Evolutionary conservation across 2,329 filamentous ascomycete species (phyloP).

Genomic region (Onygenales sp.): DNA sequence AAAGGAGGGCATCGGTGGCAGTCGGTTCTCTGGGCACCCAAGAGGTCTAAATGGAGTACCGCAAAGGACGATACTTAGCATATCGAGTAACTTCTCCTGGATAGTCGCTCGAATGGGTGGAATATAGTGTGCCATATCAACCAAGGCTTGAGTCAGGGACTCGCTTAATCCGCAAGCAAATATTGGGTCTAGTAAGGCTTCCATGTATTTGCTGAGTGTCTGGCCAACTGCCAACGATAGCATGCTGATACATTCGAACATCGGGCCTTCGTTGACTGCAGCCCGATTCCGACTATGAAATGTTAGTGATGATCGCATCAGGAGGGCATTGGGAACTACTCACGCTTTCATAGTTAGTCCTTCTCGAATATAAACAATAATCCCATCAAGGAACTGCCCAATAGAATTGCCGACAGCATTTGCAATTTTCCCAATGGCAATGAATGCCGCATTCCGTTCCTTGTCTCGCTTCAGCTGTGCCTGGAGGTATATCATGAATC

Average conservation of each 20-base stretch:
- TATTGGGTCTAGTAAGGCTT: slow-evolving; percentile 86
- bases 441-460: slow-evolving; percentile 85
- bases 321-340: slow-evolving; percentile 14
- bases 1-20: slow-evolving; percentile 70
- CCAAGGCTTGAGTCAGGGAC: slow-evolving; percentile 85
- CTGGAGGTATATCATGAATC: slow-evolving; percentile 94
- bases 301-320: slow-evolving; percentile 19
- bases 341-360: slow-evolving; percentile 71
- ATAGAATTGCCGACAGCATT: slow-evolving; percentile 95
- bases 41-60: slow-evolving; percentile 86
- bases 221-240: slow-evolving; percentile 91
- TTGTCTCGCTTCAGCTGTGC: slow-evolving; percentile 91
- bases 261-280: slow-evolving; percentile 56
- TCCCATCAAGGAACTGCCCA: slow-evolving; percentile 86
- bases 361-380: slow-evolving; percentile 87
- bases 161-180: slow-evolving; percentile 93
- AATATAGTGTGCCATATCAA: slow-evolving; percentile 98
- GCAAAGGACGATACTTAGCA: slow-evolving; percentile 88
- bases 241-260: slow-evolving; percentile 97
- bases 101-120: slow-evolving; percentile 88
- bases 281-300: slow-evolving; percentile 44
- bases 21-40: slow-evolving; percentile 81
- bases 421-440: slow-evolving; percentile 91
- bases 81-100: slow-evolving; percentile 85
- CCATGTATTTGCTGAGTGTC: slow-evolving; percentile 96